Evolutionary conservation across 2,329 filamentous ascomycete genomes (phyloP).

Genomic region (Samsoniella hepiali): DNA sequence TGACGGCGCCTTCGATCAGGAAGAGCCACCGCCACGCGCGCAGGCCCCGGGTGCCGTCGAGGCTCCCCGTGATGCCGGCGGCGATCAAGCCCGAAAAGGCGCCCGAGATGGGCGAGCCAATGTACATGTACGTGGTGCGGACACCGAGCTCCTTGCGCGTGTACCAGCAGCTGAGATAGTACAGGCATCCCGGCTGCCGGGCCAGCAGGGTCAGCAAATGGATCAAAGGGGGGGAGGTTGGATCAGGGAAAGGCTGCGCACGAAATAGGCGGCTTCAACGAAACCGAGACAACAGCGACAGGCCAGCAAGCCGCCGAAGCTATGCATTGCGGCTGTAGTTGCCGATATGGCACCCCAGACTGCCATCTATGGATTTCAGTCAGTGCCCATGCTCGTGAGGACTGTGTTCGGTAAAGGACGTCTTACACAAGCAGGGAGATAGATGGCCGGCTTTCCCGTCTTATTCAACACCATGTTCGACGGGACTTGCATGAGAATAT

Average conservation of each 20-base stretch:
- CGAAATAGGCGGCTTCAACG: conserved; percentile 41
- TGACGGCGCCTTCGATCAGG: conserved; percentile 66
- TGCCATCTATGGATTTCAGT: conserved; percentile 38
- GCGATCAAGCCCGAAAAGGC: conserved; percentile 67
- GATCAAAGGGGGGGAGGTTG: too few relatives aligned
- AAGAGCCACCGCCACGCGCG: conserved; percentile 55
- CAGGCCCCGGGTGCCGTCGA: conserved; percentile 57
- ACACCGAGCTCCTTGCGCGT: conserved; percentile 64
- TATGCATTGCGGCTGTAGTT: conserved; percentile 33
- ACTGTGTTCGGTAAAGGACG: background rate
- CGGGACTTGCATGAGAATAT: conserved; percentile 50
- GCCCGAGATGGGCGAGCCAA: conserved; percentile 65
- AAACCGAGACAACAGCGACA: conserved; percentile 39
- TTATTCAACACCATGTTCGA: conserved; percentile 52
- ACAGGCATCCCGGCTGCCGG: conserved; percentile 53
- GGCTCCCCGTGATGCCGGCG: conserved; percentile 62
- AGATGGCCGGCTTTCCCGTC: conserved; percentile 46
- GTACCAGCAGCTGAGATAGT: conserved; percentile 65
- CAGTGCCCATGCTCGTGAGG: background rate
- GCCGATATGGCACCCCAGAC: conserved; percentile 48
- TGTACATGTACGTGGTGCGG: conserved; percentile 64
- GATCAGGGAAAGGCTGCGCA: conserved; percentile 24
- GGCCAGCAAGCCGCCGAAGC: conserved; percentile 32
- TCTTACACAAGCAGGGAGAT: conserved; percentile 43
- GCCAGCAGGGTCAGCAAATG: too few relatives aligned